These are phyloP conservation scores for Trichosporon ovoides DNA, from an alignment of 1,284 basidiomycete species.

Conservation along the genomic window DNA sequence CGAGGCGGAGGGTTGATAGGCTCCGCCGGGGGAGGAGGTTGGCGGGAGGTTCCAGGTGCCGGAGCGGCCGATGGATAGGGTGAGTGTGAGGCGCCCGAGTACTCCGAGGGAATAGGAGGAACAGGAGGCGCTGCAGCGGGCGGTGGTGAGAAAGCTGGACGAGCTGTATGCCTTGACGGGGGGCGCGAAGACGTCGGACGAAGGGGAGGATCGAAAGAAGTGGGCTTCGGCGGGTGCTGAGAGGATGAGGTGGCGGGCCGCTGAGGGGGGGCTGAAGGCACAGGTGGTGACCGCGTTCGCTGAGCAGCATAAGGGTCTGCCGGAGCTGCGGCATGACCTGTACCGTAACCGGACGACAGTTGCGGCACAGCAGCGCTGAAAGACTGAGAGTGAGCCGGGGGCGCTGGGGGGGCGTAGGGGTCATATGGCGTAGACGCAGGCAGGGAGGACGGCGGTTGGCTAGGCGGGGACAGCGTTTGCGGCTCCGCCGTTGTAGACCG, in stretches of 20 bases:
- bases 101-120: slow-evolving; percentile 14
- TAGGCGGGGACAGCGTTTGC: neutral
- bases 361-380: neutral
- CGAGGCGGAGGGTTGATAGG: neutral
- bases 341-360: neutral
- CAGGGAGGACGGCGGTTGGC: neutral
- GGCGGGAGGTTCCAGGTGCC: too few species aligned
- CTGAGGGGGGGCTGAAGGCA: slow-evolving; percentile 6
- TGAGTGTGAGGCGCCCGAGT: neutral
- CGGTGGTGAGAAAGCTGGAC: slow-evolving; percentile 14
- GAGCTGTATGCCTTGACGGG: slow-evolving; percentile 11
- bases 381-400: neutral
- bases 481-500: slow-evolving; percentile 10
- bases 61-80: too few species aligned
- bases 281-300: neutral
- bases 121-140: slow-evolving; percentile 13
- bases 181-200: slow-evolving; percentile 19
- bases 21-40: neutral
- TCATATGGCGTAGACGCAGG: neutral
- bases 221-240: slow-evolving; percentile 17
- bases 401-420: neutral
- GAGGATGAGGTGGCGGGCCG: slow-evolving; percentile 14
- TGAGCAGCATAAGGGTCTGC: slow-evolving; percentile 7
- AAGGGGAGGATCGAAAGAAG: slow-evolving; percentile 33
- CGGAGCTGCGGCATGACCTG: neutral